Evolutionary conservation across 2,329 filamentous ascomycete genomes (phyloP).

Genomic region (Diaporthe australafricana): DNA sequence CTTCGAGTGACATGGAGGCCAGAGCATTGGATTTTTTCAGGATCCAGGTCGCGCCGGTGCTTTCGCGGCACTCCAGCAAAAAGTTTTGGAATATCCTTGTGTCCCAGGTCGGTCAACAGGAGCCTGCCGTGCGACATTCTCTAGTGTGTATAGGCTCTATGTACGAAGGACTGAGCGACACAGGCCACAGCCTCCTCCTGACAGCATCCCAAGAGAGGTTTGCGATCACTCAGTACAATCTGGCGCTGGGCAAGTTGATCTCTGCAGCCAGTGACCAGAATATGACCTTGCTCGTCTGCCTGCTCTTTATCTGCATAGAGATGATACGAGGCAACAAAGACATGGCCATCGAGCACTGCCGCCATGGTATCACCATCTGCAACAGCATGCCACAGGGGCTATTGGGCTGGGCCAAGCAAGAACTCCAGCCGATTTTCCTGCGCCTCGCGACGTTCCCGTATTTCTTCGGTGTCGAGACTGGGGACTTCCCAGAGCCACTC

Average conservation of each 20-base stretch:
- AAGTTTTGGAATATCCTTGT: conserved; percentile 59
- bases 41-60: conserved; percentile 51
- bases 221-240: conserved; percentile 59
- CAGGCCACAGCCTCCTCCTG: conserved; percentile 38
- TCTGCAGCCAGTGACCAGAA: conserved; percentile 49
- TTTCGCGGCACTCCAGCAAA: conserved; percentile 56
- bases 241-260: conserved; percentile 57
- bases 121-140: conserved; percentile 61
- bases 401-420: conserved; percentile 43
- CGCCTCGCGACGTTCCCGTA: conserved; percentile 55
- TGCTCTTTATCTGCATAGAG: conserved; percentile 63
- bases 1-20: conserved; percentile 24
- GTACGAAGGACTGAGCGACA: conserved; percentile 50
- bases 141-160: conserved; percentile 62
- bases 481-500: conserved; percentile 29
- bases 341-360: conserved; percentile 51
- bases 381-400: conserved; percentile 33
- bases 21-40: conserved; percentile 49
- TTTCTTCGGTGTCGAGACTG: conserved; percentile 30
- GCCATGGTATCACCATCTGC: conserved; percentile 42
- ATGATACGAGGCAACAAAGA: conserved; percentile 57
- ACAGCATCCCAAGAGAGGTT: conserved; percentile 47
- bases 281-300: conserved; percentile 56
- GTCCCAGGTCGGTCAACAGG: conserved; percentile 56
- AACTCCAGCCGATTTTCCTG: conserved; percentile 58